A percentile compares a stretch with the other conserved stretches of the same genome.
Evolutionary conservation across 2,329 filamentous ascomycete genomes (phyloP).

Genomic region (Claviceps paspali): DNA sequence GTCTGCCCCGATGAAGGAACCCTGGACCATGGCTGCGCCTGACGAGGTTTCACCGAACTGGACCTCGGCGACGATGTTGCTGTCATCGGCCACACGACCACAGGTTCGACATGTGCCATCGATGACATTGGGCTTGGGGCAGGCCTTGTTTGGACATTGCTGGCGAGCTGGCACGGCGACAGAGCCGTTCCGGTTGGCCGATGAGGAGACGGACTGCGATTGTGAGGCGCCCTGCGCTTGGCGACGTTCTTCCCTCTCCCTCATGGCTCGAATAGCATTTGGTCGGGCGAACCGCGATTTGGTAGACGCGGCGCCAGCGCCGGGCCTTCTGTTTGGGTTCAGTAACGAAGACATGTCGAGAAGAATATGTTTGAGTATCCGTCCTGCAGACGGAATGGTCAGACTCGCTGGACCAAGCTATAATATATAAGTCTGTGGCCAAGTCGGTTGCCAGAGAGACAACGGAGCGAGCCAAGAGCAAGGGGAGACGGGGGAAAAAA

Average conservation of each 20-base stretch:
- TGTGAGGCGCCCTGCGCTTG: constrained; percentile 15
- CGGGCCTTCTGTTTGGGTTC: constrained; percentile 23
- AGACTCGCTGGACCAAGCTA: not conserved
- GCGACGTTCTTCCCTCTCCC: constrained; percentile 33
- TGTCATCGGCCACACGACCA: constrained; percentile 69
- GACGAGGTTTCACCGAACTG: constrained; percentile 77
- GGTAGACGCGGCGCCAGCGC: constrained; percentile 12
- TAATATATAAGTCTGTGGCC: too few relatives aligned
- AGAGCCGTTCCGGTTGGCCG: constrained; percentile 14
- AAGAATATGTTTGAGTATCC: not conserved
- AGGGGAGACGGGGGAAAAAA: not conserved
- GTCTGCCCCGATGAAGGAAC: constrained; percentile 72
- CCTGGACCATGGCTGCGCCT: constrained; percentile 81
- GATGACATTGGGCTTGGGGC: constrained; percentile 44
- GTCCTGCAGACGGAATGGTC: not conserved
- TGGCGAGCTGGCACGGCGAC: constrained; percentile 21
- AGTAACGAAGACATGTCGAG: constrained; percentile 31
- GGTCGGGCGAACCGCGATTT: constrained; percentile 28
- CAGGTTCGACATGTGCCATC: constrained; percentile 67
- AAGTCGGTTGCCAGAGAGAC: too few relatives aligned
- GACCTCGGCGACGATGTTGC: constrained; percentile 83
- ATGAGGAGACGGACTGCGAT: constrained; percentile 13
- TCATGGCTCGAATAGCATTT: constrained; percentile 35
- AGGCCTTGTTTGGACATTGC: constrained; percentile 43
- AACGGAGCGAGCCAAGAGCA: too few relatives aligned